Base-by-base conservation (phyloP, 371 early-diverging fungal genomes). In the Nematocida sp. region DNA sequence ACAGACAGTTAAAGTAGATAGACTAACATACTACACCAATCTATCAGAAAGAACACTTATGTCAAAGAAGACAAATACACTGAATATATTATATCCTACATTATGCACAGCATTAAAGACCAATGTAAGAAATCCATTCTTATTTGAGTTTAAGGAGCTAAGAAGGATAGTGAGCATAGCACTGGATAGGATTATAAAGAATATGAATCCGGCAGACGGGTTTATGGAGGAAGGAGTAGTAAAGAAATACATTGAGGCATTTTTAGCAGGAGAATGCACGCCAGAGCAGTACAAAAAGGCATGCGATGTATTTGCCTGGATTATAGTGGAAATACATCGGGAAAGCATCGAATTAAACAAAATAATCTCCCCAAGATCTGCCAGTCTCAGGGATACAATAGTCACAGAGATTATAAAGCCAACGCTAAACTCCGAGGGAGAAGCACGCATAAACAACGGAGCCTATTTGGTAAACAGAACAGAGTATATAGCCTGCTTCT, bases 111-210 rank as follows among this genome's bases (percentile, higher is more conserved):
- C 21, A 25, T 3, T 70, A 49, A 29, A 32, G 32, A 27, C 5
- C 17, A 64, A 70, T 32, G 9, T 60, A n/a, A 31, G 13, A 25
- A 70, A 70, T 41, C 74, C 74, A 2, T 70, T 70, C 35, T 31
- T 70, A 5, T 70, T 70, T 46, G 74, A 61, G 62, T 70, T 70
- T 41, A 45, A 47, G 29, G 53, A 70, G 52, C 4, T 58, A 19
- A 41, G 40, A 2, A 11, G 9, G 11, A 32, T 32, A 4, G 2
- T 53, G 23, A 25, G 13, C 34, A 21, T 32, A 2, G 13, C 27
- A 27, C 13, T 64, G 35, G 34, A 38, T 29, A 4, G 19, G 5
- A 13, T 17, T 3, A 51, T 61, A 9, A 46, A 13, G 19, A 55
- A 25, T 21, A 19, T 35, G 31, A 21, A 40, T 17, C 19, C 15